Percentiles rank a stretch among this genome's conserved stretches.
Conservation (phyloP, 2,329 filamentous ascomycete species). For the Pyricularia pennisetigena region DNA sequence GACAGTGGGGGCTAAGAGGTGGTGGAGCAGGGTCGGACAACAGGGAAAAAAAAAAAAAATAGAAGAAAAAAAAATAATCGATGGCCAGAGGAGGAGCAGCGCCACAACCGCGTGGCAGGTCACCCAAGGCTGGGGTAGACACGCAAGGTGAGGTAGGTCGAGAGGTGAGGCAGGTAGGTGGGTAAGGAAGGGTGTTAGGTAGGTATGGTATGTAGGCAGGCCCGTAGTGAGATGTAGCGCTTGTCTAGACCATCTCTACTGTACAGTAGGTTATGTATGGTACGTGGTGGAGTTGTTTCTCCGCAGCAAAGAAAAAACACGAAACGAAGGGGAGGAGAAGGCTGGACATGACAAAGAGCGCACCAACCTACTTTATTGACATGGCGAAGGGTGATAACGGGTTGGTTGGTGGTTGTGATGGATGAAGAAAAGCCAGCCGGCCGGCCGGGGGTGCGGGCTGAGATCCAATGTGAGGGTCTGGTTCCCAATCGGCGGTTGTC, state of each 20-base stretch:
- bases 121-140: neutral
- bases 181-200: neutral
- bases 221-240: neutral
- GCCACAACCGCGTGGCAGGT: constrained; percentile 5
- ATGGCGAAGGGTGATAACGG: constrained; percentile 16
- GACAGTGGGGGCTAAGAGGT: constrained; percentile 4
- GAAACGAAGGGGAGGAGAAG: constrained; percentile 7
- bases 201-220: neutral
- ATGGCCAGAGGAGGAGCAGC: neutral
- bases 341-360: constrained; percentile 8
- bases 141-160: neutral
- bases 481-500: neutral
- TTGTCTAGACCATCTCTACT: neutral
- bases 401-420: constrained; percentile 4
- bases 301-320: neutral
- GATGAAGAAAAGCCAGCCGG: constrained; percentile 2
- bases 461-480: constrained; percentile 1
- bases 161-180: neutral
- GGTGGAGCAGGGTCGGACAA: neutral
- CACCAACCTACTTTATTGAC: constrained; percentile 27
- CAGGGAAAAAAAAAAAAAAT: constrained; percentile 7
- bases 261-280: neutral
- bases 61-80: constrained; percentile 6
- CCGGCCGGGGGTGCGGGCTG: neutral
- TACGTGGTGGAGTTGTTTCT: neutral